phyloP scores from a whole-genome alignment of 1,284 basidiomycete species.

The Fomitopsis betulina region DNA sequence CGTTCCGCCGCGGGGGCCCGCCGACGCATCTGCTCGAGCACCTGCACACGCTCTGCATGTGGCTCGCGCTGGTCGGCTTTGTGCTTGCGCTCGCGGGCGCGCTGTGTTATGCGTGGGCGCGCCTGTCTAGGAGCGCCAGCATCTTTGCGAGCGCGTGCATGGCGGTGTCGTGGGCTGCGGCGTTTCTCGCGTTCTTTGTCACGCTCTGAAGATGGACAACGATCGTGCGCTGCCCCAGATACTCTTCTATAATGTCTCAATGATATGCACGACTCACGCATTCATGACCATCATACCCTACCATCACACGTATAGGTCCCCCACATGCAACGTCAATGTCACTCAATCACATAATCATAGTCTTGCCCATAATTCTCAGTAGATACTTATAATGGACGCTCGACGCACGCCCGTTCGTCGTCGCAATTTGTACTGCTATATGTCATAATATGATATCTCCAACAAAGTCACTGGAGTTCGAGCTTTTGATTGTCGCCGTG shows the following conservation, averaged over 20 bases:
- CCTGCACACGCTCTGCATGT: slow-evolving; percentile 48
- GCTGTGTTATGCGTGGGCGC: slow-evolving; percentile 46
- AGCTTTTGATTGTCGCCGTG: too few relatives aligned
- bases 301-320: neutral
- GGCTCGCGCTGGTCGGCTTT: slow-evolving; percentile 45
- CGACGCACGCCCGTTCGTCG: too few relatives aligned
- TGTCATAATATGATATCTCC: too few relatives aligned
- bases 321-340: too few relatives aligned
- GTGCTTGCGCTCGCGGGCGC: slow-evolving; percentile 46
- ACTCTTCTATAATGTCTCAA: neutral
- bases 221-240: neutral
- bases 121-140: slow-evolving; percentile 37
- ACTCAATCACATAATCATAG: too few relatives aligned
- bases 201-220: neutral
- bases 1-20: slow-evolving; percentile 27
- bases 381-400: too few relatives aligned
- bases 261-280: neutral
- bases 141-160: slow-evolving; percentile 39
- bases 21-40: slow-evolving; percentile 46
- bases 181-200: slow-evolving; percentile 16
- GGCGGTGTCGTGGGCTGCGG: slow-evolving; percentile 30
- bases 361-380: too few relatives aligned
- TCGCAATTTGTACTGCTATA: too few relatives aligned
- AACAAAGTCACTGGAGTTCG: too few relatives aligned
- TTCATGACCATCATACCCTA: neutral